These are phyloP conservation scores for Rhynchosporium agropyri DNA, from an alignment of 2,329 filamentous ascomycete species.

Conservation along the genomic window DNA sequence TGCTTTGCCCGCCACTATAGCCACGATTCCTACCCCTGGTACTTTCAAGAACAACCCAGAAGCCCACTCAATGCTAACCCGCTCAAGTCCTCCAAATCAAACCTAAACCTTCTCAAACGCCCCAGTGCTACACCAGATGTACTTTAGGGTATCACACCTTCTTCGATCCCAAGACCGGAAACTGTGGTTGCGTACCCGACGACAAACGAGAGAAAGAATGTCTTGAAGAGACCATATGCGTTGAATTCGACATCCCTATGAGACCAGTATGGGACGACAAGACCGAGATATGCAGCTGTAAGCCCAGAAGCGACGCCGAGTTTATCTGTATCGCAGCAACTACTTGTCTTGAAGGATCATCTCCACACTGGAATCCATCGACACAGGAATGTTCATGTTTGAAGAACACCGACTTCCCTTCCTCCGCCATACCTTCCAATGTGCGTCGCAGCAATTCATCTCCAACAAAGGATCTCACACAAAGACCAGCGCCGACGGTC, in stretches of 20 bases:
- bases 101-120: neutral
- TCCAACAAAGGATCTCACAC: neutral
- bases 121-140: neutral
- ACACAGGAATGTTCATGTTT: slow-evolving; percentile 2
- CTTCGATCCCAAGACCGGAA: neutral
- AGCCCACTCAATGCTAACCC: neutral
- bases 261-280: neutral
- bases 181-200: neutral
- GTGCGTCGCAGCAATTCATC: neutral
- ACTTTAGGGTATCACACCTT: neutral
- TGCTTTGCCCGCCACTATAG: neutral
- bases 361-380: neutral
- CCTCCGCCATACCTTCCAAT: neutral
- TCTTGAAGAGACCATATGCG: neutral
- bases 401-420: neutral
- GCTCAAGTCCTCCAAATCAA: neutral
- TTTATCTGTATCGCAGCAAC: slow-evolving; percentile 13
- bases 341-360: neutral
- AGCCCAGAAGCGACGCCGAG: neutral
- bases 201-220: neutral
- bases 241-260: neutral
- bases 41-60: neutral
- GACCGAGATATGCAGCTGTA: neutral
- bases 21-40: neutral
- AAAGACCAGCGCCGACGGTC: neutral